These are phyloP conservation scores for Penicillium aurantiogriseum DNA, from an alignment of 2,329 filamentous ascomycete genomes.

Conservation along the genomic window DNA sequence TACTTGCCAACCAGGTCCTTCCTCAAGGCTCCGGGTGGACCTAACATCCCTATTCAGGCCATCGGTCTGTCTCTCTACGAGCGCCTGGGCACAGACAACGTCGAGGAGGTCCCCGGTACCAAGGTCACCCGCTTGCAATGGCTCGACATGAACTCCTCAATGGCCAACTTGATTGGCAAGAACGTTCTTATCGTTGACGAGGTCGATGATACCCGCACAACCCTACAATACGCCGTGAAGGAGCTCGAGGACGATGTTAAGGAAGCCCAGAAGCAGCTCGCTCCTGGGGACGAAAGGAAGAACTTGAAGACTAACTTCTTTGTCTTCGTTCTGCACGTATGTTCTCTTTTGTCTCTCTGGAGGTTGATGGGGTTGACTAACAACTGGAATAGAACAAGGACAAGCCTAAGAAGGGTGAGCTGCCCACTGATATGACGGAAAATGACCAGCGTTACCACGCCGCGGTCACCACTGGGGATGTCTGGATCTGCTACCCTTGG, in stretches of 20 bases:
- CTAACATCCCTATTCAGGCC: constrained; percentile 98
- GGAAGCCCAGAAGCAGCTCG: constrained; percentile 70
- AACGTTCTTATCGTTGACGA: constrained; percentile 90
- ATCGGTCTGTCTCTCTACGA: constrained; percentile 98
- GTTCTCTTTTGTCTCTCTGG: constrained; percentile 33
- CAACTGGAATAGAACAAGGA: constrained; percentile 76
- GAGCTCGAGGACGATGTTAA: constrained; percentile 95
- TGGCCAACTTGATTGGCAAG: constrained; percentile 87
- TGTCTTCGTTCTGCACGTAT: constrained; percentile 91
- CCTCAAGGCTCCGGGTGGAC: constrained; percentile 79
- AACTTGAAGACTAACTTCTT: constrained; percentile 80
- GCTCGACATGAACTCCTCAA: constrained; percentile 86
- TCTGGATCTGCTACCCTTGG: constrained; percentile 99
- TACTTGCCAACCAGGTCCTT: constrained; percentile 63
- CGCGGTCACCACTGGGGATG: constrained; percentile 82
- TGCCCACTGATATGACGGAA: constrained; percentile 75
- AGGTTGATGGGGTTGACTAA: not conserved
- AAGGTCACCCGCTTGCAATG: constrained; percentile 98
- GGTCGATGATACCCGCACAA: constrained; percentile 93
- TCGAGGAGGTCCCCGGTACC: constrained; percentile 76
- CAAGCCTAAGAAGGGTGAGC: constrained; percentile 86
- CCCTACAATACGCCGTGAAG: constrained; percentile 87
- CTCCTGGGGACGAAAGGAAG: constrained; percentile 67
- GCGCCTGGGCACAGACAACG: constrained; percentile 55
- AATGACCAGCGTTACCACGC: constrained; percentile 71